Evolutionary conservation across 768 basidiomycete genomes (phyloP), one percentile per base, ranked within the genome.

Genomic region (Mycena rebaudengoi): DNA sequence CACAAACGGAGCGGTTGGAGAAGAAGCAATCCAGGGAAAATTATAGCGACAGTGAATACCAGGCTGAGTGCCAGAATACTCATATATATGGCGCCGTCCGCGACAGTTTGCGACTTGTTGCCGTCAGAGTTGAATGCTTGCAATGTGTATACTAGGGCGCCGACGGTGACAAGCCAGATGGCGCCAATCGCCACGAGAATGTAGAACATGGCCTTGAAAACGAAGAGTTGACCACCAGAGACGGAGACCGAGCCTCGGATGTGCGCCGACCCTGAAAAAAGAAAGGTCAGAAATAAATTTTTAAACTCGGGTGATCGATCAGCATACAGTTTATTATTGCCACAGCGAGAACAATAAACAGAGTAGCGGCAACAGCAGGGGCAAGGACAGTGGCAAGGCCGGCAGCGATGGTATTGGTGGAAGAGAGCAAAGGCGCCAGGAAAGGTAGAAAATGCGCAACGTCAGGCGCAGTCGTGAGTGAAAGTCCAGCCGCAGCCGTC

Each of bases 51-150:
- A 67, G 84, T 89, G 48, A 94, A 72, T 25, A 91, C 71, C 57
- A 91, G 76, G 5, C 83, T 77, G 52, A 90, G 78, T 44, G 84
- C 82, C 43, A 91, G 79, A 48, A 86, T 80, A 70, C 85, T 83
- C 80, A 91, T 89, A 73, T 91, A 92, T 46, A 94, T 83, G 5
- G 87, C 79, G 3, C 93, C 93, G 69, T 88, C 85, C 2, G 90
- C 87, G 11, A 94, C 78, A 4, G 84, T 81, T 50, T 73, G 67
- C 6, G 82, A 72, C 30, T 78, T 70, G n/a, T 76, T 76, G 7
- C 71, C 68, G 20, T 77, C 74, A 1, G 71, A 72, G 52, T 66
- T 68, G 65, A 94, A 85, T 1, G 88, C 85, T 63, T 83, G 83
- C 37, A 91, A 79, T 3, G 90, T 82, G 69, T 88, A 94, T 28